Conservation (phyloP, 2,329 filamentous ascomycete species). For the Diaporthe caulivora region DNA sequence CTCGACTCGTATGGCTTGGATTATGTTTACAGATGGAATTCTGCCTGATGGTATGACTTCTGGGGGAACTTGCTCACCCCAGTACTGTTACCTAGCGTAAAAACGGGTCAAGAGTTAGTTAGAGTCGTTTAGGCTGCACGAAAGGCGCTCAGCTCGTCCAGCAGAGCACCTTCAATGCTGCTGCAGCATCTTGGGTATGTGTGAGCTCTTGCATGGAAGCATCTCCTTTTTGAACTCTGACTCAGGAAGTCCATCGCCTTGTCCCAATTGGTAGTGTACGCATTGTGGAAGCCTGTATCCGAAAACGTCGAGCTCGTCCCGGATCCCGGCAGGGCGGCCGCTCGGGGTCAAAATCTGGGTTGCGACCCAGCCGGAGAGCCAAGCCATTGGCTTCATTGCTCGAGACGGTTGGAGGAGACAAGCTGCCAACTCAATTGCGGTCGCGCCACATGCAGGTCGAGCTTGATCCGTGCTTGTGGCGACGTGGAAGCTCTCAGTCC, state of each 20-base stretch:
- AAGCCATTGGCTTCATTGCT: slow-evolving; percentile 7
- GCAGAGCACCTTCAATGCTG: neutral
- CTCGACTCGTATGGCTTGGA: neutral
- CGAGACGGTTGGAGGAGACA: neutral
- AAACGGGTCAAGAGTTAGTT: too few relatives aligned
- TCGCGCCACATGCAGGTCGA: slow-evolving; percentile 18
- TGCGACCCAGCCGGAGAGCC: neutral
- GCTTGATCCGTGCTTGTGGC: slow-evolving; percentile 9
- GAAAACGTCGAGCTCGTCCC: neutral
- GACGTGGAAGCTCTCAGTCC: slow-evolving; percentile 27
- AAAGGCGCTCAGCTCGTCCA: neutral
- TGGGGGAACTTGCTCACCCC: too few relatives aligned
- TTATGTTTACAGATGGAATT: neutral
- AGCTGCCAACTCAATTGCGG: slow-evolving; percentile 3
- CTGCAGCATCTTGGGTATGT: neutral
- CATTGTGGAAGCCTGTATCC: neutral
- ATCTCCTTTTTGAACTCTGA: neutral
- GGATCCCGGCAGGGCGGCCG: neutral
- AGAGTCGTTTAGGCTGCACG: neutral
- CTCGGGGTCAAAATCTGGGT: neutral
- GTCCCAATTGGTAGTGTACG: neutral
- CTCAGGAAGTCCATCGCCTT: neutral
- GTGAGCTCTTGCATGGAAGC: too few relatives aligned
- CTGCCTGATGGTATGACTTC: too few relatives aligned
- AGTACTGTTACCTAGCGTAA: too few relatives aligned